Evolutionary conservation across 805 yeast species (phyloP).

Genomic region (Saccharomycopsis schoenii): DNA sequence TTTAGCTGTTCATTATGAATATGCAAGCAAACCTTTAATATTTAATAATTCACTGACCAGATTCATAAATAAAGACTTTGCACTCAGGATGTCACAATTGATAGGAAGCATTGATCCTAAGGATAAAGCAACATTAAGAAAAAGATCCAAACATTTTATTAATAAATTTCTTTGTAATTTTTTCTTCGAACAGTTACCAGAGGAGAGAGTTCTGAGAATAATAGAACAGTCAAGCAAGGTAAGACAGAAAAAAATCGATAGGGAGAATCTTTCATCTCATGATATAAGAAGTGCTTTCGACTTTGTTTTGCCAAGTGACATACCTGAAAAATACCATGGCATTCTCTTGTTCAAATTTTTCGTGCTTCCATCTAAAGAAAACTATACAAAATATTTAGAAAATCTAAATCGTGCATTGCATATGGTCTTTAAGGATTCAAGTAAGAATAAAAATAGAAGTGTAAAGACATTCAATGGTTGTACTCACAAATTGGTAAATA

Average conservation of each 20-base stretch:
- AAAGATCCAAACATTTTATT: neutral
- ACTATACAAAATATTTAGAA: neutral
- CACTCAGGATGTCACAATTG: neutral
- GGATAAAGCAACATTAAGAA: constrained; percentile 1
- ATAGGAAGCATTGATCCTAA: constrained; percentile 4
- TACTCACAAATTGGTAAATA: neutral
- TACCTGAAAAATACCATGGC: neutral
- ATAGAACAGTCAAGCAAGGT: neutral
- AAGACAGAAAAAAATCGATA: neutral
- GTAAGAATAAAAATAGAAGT: neutral
- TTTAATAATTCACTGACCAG: neutral
- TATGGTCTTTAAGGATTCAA: neutral
- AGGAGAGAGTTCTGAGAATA: neutral
- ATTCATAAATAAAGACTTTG: neutral
- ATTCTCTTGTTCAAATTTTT: neutral
- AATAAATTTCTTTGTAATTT: neutral
- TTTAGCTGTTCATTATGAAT: neutral
- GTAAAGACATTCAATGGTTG: neutral
- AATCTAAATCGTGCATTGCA: neutral
- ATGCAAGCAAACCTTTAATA: neutral
- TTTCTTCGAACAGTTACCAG: neutral
- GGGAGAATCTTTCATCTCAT: neutral
- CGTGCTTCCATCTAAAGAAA: constrained; percentile 4
- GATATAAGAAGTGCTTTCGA: neutral
- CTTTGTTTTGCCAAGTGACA: neutral